Conservation (phyloP, 305 asterid species). For the Solanum hybrid region DNA sequence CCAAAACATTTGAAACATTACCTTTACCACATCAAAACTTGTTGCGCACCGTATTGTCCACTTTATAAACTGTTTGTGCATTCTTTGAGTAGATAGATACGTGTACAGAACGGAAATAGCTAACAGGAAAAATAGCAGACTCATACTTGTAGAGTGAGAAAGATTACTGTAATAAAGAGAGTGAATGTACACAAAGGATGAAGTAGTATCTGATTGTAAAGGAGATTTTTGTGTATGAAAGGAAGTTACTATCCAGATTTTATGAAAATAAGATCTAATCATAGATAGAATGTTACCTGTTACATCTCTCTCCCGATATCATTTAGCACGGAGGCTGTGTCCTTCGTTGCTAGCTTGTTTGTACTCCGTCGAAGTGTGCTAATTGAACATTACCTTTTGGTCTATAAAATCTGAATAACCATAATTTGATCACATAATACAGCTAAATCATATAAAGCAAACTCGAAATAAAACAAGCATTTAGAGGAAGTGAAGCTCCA, state of each 20-base stretch:
- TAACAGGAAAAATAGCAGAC: not conserved
- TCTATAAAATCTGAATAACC: not conserved
- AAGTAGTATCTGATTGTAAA: not conserved
- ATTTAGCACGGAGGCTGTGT: not conserved
- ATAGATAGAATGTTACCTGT: not conserved
- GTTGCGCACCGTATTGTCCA: not conserved
- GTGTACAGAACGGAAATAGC: not conserved
- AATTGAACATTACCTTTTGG: not conserved
- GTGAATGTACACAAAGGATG: not conserved
- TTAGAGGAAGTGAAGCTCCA: not conserved
- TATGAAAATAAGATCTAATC: not conserved
- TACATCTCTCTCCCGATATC: too few species aligned
- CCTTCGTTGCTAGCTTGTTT: not conserved
- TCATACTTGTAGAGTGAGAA: not conserved
- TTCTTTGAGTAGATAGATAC: not conserved
- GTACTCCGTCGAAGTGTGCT: not conserved
- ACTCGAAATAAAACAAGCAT: not conserved
- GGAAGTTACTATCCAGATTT: not conserved
- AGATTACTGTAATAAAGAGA: not conserved
- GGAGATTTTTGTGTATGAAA: not conserved
- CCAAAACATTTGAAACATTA: not conserved
- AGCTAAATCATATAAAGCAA: not conserved
- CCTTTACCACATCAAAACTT: not conserved
- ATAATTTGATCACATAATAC: not conserved
- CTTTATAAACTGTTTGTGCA: not conserved